Evolutionary conservation across 1,139 yeast species (phyloP).

Genomic region (Yueomyces sp.): DNA sequence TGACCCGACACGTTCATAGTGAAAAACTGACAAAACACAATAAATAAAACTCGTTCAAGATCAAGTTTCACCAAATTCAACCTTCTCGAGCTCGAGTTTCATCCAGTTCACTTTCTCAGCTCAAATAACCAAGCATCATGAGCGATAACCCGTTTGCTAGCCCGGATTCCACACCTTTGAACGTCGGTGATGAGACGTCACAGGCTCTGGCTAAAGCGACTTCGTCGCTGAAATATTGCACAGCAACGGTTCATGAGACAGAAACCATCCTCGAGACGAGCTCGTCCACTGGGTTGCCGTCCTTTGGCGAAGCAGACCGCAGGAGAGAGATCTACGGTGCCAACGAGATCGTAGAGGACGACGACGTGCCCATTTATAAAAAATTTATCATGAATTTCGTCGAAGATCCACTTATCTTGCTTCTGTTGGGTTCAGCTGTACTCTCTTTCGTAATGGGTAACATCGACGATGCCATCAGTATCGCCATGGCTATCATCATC

Average conservation of each 20-base stretch:
- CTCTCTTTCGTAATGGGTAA: slow-evolving; percentile 85
- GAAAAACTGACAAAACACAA: too few relatives aligned
- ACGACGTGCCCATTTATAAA: slow-evolving; percentile 34
- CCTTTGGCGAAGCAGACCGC: slow-evolving; percentile 55
- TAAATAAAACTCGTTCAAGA: neutral
- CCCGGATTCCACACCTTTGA: neutral
- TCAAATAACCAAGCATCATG: neutral
- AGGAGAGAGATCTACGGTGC: slow-evolving; percentile 64
- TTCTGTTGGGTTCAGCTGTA: slow-evolving; percentile 78
- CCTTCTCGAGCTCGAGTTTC: neutral
- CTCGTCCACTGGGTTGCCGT: slow-evolving; percentile 42
- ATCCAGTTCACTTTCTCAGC: neutral
- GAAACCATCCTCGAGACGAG: slow-evolving; percentile 52
- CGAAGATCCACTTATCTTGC: slow-evolving; percentile 77
- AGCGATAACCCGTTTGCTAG: neutral
- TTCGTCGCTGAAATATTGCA: slow-evolving; percentile 35
- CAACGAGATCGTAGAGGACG: slow-evolving; percentile 18
- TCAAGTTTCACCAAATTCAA: neutral
- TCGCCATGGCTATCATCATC: slow-evolving; percentile 74
- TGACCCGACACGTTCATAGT: too few relatives aligned
- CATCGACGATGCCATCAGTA: slow-evolving; percentile 82
- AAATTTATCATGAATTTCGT: slow-evolving; percentile 71
- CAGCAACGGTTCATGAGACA: slow-evolving; percentile 49
- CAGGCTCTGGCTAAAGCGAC: slow-evolving; percentile 19
- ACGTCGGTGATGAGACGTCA: slow-evolving; percentile 6